Evolutionary conservation across 805 yeast species (phyloP), one percentile per base, ranked within the genome.

Genomic region (Candida pseudoglaebosa): DNA sequence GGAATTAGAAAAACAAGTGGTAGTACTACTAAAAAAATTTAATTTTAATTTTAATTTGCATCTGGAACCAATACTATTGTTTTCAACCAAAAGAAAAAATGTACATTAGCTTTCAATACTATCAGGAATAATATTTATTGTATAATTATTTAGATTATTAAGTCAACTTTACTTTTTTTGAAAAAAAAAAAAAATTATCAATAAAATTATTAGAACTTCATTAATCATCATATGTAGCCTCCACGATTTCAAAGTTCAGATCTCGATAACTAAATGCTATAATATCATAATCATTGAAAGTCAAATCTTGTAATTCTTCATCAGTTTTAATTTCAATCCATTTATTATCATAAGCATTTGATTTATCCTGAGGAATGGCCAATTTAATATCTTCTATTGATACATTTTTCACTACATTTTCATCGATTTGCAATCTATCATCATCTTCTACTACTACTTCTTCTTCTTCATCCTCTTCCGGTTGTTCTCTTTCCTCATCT

Each of bases 201-300:
- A 45, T n/a, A 44, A 45, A 38, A 45, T 62, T 17, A 49, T 63
- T 17, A 67, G 67, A 2, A 54, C 45, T 5, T 26, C 36, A 24
- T 56, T 18, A 56, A n/a, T 63, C 69, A 18, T 63, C 66, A 45
- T 58, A 63, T 17, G 61, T 56, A 2, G 68, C 61, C 38, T 63
- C 69, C 2, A 49, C 50, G 5, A 67, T 56, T 19, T 43, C 38
- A 39, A 72, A 73, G 4, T 40, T 48, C 4, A 62, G 67, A 36
- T 68, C 75, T 14, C 58, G 62, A 26, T 57, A 48, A 10, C 63
- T 63, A 51, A 76, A 75, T 5, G 71, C 70, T 8, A 76, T 26
- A 4, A 65, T 51, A 28, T 63, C 66, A 44, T 65, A 64, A 46
- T 75, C 80, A 14, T 45, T 53, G 40, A 73, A 54, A 8, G 48